phyloP scores from a whole-genome alignment of 176 grass and related monocot species.

The Avena insularis region DNA sequence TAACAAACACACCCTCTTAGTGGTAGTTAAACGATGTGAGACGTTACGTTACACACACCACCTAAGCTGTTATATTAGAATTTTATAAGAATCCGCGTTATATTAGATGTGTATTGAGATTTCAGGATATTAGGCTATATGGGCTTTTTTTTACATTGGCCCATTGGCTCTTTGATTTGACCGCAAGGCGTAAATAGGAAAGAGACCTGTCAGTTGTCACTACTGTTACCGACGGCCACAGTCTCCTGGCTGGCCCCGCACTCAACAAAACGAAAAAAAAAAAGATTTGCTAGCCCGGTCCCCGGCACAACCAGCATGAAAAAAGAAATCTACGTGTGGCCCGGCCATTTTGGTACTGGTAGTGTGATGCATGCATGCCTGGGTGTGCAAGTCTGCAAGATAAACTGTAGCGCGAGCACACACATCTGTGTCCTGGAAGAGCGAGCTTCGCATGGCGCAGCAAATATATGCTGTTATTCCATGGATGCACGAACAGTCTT shows the following conservation, averaged over 20 bases:
- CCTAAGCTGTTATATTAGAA: too few species aligned
- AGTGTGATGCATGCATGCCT: neutral
- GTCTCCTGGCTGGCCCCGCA: conserved; percentile 22
- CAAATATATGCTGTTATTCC: neutral
- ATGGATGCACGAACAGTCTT: neutral
- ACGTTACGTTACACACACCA: too few species aligned
- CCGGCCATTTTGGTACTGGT: neutral
- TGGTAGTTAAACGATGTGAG: too few species aligned
- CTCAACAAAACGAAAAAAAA: neutral
- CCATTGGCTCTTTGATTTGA: conserved; percentile 47
- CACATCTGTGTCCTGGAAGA: neutral
- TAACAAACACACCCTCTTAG: too few species aligned
- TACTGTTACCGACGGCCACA: conserved; percentile 47
- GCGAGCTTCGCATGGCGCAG: neutral
- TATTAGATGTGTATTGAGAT: too few species aligned
- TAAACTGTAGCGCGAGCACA: neutral
- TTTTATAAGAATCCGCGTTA: too few species aligned
- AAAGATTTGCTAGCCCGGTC: conserved; percentile 11
- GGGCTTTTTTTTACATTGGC: too few species aligned
- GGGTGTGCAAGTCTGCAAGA: neutral
- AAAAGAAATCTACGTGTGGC: neutral
- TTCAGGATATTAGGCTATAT: too few species aligned
- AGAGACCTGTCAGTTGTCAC: conserved; percentile 52
- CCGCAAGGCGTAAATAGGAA: conserved; percentile 53
- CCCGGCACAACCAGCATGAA: neutral